Conservation (phyloP, 2,329 filamentous ascomycete species). For the Zasmidium citrigriseum region DNA sequence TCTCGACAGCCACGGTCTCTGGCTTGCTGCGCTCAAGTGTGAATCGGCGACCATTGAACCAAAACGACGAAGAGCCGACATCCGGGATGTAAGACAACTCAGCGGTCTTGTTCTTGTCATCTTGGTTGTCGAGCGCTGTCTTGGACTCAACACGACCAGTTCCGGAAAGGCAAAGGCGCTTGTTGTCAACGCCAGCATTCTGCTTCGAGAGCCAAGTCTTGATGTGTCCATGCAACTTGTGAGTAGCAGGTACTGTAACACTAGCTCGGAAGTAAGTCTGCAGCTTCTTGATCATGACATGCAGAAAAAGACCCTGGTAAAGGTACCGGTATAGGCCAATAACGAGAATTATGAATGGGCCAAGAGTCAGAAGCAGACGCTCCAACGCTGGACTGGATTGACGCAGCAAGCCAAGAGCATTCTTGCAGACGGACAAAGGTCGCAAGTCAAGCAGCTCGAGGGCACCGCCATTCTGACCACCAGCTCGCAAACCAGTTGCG, state of each 20-base stretch:
- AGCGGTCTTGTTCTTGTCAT: not conserved
- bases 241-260: constrained; percentile 40
- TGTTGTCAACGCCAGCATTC: not conserved
- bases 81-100: not conserved
- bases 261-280: constrained; percentile 39
- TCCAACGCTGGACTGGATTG: not conserved
- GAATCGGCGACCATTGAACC: not conserved
- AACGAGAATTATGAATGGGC: constrained; percentile 10
- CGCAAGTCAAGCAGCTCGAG: constrained; percentile 13
- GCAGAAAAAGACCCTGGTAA: constrained; percentile 1
- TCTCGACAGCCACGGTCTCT: constrained; percentile 6
- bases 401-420: constrained; percentile 10
- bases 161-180: not conserved
- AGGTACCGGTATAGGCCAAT: constrained; percentile 13
- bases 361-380: constrained; percentile 2
- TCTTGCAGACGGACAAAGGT: constrained; percentile 3
- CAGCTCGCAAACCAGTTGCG: constrained; percentile 13
- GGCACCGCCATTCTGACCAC: not conserved
- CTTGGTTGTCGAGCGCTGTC: not conserved
- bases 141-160: not conserved
- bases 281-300: constrained; percentile 23
- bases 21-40: not conserved
- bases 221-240: constrained; percentile 40
- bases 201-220: constrained; percentile 33
- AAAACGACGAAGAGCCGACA: not conserved